Evolutionary conservation across 2,329 filamentous ascomycete genomes (phyloP), one percentile per base, ranked within the genome.

Genomic region (Meredithiella fracta): DNA sequence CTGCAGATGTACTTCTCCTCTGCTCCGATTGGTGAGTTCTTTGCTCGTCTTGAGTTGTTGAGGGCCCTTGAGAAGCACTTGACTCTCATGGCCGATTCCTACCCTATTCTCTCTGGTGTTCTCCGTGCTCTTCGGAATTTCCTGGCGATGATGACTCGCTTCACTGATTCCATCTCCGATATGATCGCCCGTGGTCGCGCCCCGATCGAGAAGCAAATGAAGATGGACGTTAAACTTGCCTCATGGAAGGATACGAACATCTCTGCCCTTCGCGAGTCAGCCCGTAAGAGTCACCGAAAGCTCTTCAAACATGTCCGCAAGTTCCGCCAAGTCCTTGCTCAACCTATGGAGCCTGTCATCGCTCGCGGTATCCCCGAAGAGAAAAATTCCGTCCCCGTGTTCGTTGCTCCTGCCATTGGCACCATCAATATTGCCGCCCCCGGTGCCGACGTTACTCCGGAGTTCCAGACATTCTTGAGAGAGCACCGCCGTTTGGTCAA

Each of bases 231-330:
- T 15, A 80, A 94, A 54, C 73, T 98, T 62, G 89, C 90, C 6
- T 96, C 89, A 67, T 98, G 94, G 94, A 96, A 94, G 67, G 92
- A 98, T 62, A 95, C 87, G 22, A 98, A 97, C 64, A 94, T 98
- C 60, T 83, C 84, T 51, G 86, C 88, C 1, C 72, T 98, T 15
- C 80, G 83, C 61, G 89, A 96, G 64, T 97, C 91, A 67, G 89
- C 92, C 1, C 83, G 85, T 63, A 84, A 83, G 59, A 96, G 90
- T 20, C 92, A 98, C 65, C 80, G 85, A 63, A 96, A 95, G 67
- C 77, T 98, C 1, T 95, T 95, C 71, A 86, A 86, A 62, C 74
- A 95, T 37, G 85, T 98, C 47, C 79, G 87, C 56, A 97, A 96
- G 69, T 98, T 95, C 69, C 81, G 92, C 44, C 76, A 76, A 17